Evolutionary conservation across 192 early-diverging fungal genomes (phyloP), one percentile per base, ranked within the genome.

Genomic region (Thamnidium elegans): DNA sequence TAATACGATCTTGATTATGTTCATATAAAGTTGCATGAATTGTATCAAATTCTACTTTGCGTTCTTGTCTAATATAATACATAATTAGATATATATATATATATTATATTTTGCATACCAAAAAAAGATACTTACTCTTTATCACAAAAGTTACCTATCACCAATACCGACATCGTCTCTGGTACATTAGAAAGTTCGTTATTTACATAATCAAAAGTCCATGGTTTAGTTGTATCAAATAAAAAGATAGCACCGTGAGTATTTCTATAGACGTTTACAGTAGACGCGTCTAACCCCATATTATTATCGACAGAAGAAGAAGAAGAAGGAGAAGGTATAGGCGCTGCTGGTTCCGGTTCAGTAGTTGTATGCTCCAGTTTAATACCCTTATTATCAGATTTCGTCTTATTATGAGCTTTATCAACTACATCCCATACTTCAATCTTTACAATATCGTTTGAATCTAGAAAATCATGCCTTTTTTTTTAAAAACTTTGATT

Each of bases 381-480:
- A 17, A 76, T 76, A 3, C 60, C 69, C 3, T 62, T 39, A 10
- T 60, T 7, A 11, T 64, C 67, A 9, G 39, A 50, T 2, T 20
- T 42, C 11, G 4, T 39, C 36, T 63, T 66, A 43, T 78, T 75
- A 15, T 76, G 52, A 7, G 74, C 81, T 30, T 79, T 81, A 59
- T 85, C 83, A 4, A 85, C 83, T 1, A 85, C 79, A 72, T 85
- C 83, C 83, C 83, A 85, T 20, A 85, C 62, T 43, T 85, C 83
- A 21, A 85, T 77, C 62, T 85, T 85, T 60, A 85, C 83, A 19
- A 85, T 77, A 63, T 85, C 83, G 69, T 71, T 79, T 20, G 78
- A 76, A 23, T 78, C 81, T 83, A 50, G 9, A 32, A 17, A 32
- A 26, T 26, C 26, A 26, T 26, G 26, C 3, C 26, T 26, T 26